Conservation (phyloP, 208 protist genomes). For the Leptomonas seymouri region DNA sequence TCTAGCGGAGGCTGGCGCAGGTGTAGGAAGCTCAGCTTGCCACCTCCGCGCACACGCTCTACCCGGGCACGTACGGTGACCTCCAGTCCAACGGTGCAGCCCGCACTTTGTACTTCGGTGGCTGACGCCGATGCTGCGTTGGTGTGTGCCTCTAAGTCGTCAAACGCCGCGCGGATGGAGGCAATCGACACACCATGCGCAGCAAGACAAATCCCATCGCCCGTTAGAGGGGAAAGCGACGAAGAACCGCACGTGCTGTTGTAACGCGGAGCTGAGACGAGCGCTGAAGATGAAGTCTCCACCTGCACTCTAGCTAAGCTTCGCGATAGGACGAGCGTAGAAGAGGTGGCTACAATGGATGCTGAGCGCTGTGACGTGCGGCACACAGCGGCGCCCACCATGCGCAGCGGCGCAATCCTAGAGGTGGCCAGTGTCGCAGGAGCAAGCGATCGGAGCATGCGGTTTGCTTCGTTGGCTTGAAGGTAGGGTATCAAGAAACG, state of each 20-base stretch:
- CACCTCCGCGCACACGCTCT: constrained; percentile 54
- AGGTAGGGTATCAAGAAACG: too few species aligned
- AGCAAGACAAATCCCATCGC: not conserved
- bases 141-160: not conserved
- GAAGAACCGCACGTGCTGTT: not conserved
- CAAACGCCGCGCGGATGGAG: constrained; percentile 10
- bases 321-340: not conserved
- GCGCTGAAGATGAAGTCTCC: too few species aligned
- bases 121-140: not conserved
- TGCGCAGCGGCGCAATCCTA: not conserved
- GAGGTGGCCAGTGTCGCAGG: not conserved
- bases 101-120: not conserved
- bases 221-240: not conserved
- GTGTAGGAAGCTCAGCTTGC: constrained; percentile 69
- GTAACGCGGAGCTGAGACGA: not conserved
- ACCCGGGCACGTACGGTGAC: constrained; percentile 63
- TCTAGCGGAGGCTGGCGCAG: constrained; percentile 72
- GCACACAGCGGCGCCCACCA: not conserved
- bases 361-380: not conserved
- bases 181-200: constrained; percentile 29
- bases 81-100: not conserved
- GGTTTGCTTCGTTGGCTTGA: too few species aligned
- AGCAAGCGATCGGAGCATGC: not conserved
- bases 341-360: not conserved
- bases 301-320: too few species aligned